Conservation (phyloP, 441 rosid genomes). For the Adansonia rubrostipa region DNA sequence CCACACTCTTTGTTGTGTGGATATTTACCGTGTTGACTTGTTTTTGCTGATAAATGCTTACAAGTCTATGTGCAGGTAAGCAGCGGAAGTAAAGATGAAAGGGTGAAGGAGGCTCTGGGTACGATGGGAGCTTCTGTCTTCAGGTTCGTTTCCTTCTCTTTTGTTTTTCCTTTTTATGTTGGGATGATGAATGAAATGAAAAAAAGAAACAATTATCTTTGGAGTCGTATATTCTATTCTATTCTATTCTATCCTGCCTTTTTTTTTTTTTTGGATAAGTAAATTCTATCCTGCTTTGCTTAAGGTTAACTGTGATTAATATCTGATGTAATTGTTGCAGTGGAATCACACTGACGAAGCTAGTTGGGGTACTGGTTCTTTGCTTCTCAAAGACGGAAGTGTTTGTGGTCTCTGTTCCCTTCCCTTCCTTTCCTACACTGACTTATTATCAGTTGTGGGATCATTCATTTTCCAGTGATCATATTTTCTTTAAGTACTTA, state of each 20-base stretch:
- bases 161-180: background rate
- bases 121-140: slow-evolving; percentile 99
- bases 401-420: slow-evolving; percentile 70
- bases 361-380: slow-evolving; percentile 94
- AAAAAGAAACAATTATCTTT: too few species aligned
- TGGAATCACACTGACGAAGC: slow-evolving; percentile 94
- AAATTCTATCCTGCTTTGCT: background rate
- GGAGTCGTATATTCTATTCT: too few species aligned
- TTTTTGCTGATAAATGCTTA: slow-evolving; percentile 15
- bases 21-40: background rate
- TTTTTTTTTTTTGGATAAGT: too few species aligned
- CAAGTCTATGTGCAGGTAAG: slow-evolving; percentile 58
- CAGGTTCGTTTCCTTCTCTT: slow-evolving; percentile 56
- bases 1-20: background rate
- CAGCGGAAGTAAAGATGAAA: slow-evolving; percentile 74
- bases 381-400: slow-evolving; percentile 96
- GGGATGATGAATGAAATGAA: too few species aligned
- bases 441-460: background rate
- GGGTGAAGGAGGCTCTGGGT: slow-evolving; percentile 80
- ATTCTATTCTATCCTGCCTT: too few species aligned
- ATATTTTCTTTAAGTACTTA: background rate
- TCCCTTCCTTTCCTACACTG: background rate
- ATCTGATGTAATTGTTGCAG: slow-evolving; percentile 44
- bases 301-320: background rate
- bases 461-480: background rate